Evolutionary conservation across 2,329 filamentous ascomycete genomes (phyloP), one percentile per base, ranked within the genome.

Genomic region (Gliomastix tumulicola): DNA sequence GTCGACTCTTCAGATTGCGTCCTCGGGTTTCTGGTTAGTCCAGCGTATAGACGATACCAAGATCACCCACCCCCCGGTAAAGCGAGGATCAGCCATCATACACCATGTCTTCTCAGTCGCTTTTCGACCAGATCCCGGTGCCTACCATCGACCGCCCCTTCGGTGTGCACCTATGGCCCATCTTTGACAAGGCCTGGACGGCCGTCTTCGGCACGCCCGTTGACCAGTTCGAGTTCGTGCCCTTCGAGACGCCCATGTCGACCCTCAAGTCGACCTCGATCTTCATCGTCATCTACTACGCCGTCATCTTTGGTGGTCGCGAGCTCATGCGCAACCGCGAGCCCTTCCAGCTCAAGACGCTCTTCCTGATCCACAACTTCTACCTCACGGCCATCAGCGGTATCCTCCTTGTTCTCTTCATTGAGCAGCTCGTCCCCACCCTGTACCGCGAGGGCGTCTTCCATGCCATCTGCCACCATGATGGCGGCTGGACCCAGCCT

Each of bases 301-400:
- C 84, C 49, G 71, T 95, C 66, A 92, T 97, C 55, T 94, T 97
- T 49, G 89, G 89, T 45, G 92, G 90, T 41, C 79, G 90, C 47
- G 87, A 94, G 65, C 59, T 88, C 51, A 97, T 98, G 92, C 86
- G 87, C 66, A 82, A 84, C 55, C 79, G 87, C 45, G 74, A 82
- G 57, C 74, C 90, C 17, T 83, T 92, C 69, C 86, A 94, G 74
- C 77, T 97, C 56, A 92, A 87, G 71, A 70, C 75, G 13, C 69
- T 92, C 41, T 97, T 97, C 74, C 85, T 95, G 68, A 76, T 96
- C 57, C 90, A 98, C 79, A 98, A 98, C 75, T 83, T 97, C 54
- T 81, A 89, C 69, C 71, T 98, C 56, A 97, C 90, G 33, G 68
- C 77, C 48, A 87, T 96, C 69, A 94, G 87, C 60, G 84, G 68